Evolutionary conservation across 306 rosid species (phyloP), one percentile per base, ranked within the genome.

Genomic region (Inga leiocalycina): DNA sequence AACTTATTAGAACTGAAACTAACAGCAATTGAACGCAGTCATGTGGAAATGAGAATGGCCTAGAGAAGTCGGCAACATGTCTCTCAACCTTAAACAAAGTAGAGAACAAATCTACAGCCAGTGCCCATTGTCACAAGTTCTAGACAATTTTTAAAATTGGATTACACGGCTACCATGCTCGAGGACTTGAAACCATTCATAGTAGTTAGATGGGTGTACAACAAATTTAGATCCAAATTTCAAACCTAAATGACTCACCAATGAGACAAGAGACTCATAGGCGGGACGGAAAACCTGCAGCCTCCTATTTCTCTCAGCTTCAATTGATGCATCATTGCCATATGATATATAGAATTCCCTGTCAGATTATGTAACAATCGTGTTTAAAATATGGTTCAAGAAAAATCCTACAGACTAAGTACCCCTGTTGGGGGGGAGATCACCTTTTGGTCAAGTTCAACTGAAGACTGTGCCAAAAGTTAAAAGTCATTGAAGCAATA

Each of bases 391-490:
- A 22, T 73, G 70, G 69, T 87, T 76, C 37, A 79, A 73, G 64
- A 79, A 84, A 51, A 70, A 66, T 59, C 72, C 54, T 20, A 51
- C 48, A 84, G 45, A 48, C 56, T 19, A 44, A 43, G 62, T 9
- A 82, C 59, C 39, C 76, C 74, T 71, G 69, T 43, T 5, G 19
- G 2, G 9, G 4, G 45, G 24, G 13, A 59, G 67, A 68, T 81
- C 84, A 97, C 99, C 97, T 87, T 88, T 75, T 97, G 84, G 95
- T 97, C 88, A 94, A 91, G 91, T 88, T 89, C 88, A 86, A 89
- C 88, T 97, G 99, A 80, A 97, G 97, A 89, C 93, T 97, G 24
- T 97, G 99, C 99, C 99, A 97, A 88, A 97, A 97, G 83, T 97
- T 97, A 89, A 92, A 97, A 39, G 98, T 97, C 99, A 97, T 88